Evolutionary conservation across 768 basidiomycete genomes (phyloP).

Genomic region (Lactarius trivialis): DNA sequence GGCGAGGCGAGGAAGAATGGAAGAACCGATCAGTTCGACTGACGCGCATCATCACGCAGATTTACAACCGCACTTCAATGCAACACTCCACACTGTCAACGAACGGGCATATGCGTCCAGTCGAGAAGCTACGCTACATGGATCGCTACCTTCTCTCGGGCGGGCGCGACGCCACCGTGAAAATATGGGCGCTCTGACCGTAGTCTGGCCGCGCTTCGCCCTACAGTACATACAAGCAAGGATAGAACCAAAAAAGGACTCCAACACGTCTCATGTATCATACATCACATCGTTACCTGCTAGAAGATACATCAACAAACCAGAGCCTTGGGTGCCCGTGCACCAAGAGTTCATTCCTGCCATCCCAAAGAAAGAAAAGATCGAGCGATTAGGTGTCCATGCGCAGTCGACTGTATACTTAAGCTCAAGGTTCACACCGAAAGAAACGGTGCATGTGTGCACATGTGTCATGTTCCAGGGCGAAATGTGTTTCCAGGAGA

Average conservation of each 20-base stretch:
- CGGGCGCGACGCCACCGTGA: conserved; percentile 77
- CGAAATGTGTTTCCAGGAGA: not conserved
- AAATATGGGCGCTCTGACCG: conserved; percentile 85
- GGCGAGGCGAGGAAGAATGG: not conserved
- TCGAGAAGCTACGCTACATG: conserved; percentile 88
- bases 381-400: not conserved
- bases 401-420: not conserved
- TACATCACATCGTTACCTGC: not conserved
- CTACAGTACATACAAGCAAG: not conserved
- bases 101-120: conserved; percentile 91
- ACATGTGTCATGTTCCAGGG: not conserved
- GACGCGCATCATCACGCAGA: conserved; percentile 37
- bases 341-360: too few relatives aligned
- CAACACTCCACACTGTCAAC: conserved; percentile 78
- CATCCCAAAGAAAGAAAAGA: not conserved
- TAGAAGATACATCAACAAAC: not conserved
- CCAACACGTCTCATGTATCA: not conserved
- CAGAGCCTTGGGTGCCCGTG: not conserved
- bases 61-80: conserved; percentile 92
- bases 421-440: not conserved
- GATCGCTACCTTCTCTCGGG: conserved; percentile 92
- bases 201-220: not conserved
- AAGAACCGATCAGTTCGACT: conserved; percentile 1
- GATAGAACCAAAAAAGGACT: not conserved
- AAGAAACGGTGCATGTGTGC: not conserved